Conservation (phyloP, 2,329 filamentous ascomycete species). For the Penicillium aurantiogriseum region DNA sequence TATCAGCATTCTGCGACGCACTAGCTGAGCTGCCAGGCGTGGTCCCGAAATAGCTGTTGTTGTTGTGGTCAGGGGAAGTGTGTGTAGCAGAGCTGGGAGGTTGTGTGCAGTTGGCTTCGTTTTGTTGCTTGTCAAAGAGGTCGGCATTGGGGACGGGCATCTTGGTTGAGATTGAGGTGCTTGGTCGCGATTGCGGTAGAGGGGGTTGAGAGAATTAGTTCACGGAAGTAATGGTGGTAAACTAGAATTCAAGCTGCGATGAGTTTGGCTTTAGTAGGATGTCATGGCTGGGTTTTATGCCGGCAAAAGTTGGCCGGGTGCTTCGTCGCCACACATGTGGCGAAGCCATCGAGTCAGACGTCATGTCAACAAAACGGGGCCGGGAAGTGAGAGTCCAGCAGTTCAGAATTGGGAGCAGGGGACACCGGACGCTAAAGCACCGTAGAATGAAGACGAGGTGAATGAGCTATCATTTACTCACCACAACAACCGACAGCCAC, state of each 20-base stretch:
- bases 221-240: not conserved
- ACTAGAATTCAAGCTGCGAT: not conserved
- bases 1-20: slow-evolving; percentile 19
- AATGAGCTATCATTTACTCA: not conserved
- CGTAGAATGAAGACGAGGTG: not conserved
- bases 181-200: not conserved
- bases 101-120: slow-evolving; percentile 12
- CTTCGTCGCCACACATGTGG: slow-evolving; percentile 8
- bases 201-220: not conserved
- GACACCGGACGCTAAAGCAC: not conserved
- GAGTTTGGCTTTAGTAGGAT: not conserved
- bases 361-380: slow-evolving; percentile 4
- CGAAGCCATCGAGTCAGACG: not conserved
- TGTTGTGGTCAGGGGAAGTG: not conserved
- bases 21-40: slow-evolving; percentile 18
- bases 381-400: not conserved
- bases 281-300: not conserved
- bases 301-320: not conserved
- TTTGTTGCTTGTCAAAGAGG: slow-evolving; percentile 16
- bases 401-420: too few relatives aligned
- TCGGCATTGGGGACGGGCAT: slow-evolving; percentile 26
- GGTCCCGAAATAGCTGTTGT: slow-evolving; percentile 17
- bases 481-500: not conserved
- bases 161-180: not conserved
- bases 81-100: slow-evolving; percentile 3